Evolutionary conservation across 208 protist genomes (phyloP).

Genomic region (Giardia muris): DNA sequence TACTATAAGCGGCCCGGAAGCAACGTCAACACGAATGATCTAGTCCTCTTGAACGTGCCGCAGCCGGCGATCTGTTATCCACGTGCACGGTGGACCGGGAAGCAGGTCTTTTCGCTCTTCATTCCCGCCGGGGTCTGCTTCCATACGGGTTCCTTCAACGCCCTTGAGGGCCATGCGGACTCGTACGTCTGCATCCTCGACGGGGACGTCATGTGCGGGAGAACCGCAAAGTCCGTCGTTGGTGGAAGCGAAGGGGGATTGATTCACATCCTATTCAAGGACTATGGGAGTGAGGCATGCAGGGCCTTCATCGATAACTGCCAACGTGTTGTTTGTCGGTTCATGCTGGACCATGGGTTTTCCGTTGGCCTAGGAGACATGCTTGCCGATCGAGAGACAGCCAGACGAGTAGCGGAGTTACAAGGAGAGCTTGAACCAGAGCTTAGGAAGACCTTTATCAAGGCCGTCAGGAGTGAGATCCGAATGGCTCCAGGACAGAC

Average conservation of each 20-base stretch:
- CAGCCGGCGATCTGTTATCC: conserved; percentile 89
- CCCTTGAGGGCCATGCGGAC: conserved; percentile 49
- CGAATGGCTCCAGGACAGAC: conserved; percentile 69
- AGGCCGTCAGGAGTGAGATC: conserved; percentile 70
- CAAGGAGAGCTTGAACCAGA: conserved; percentile 60
- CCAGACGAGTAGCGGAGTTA: conserved; percentile 66
- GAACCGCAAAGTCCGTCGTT: conserved; percentile 61
- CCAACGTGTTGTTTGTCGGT: conserved; percentile 86
- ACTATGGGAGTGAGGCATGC: conserved; percentile 75
- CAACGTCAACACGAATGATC: neutral
- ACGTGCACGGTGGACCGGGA: conserved; percentile 90
- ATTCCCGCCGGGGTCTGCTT: neutral
- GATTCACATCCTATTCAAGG: conserved; percentile 86
- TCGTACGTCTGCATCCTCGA: conserved; percentile 60
- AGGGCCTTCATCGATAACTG: conserved; percentile 62
- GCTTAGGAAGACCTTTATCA: conserved; percentile 66
- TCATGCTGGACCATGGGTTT: conserved; percentile 78
- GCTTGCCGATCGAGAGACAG: conserved; percentile 72
- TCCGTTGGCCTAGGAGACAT: conserved; percentile 90
- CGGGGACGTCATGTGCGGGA: conserved; percentile 66
- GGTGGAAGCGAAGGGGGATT: conserved; percentile 47
- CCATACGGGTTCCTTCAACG: neutral
- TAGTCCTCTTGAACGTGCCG: conserved; percentile 53
- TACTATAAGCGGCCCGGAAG: neutral
- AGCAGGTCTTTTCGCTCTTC: conserved; percentile 81